Base-by-base conservation (phyloP, 2,329 filamentous ascomycete species). In the Calonectria pteridis region DNA sequence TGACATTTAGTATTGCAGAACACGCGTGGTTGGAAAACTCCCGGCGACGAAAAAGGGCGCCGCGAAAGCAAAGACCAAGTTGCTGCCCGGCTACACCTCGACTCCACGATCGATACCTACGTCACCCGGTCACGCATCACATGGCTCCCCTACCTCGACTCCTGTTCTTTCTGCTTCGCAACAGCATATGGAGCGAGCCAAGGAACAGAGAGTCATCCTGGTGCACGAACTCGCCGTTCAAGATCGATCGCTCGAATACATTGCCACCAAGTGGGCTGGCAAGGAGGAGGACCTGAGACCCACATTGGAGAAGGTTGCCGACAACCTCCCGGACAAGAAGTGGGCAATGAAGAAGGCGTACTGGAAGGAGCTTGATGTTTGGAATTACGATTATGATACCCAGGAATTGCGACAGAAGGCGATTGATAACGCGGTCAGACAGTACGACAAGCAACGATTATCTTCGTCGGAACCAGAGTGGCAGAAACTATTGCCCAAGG, bases 341-440 rank as follows among this genome's bases (percentile, higher is more conserved):
- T 93, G 89, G 87, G 83, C 85, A 40, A 83, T 93, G 77, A 88
- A 88, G 74, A 91, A 90, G 83, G 84, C 86, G 29, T 90, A 87
- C 75, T 93, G 89, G 88, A 92, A 89, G 82, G 91, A 93, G 76
- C 86, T 93, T 18, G 91, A 93, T 76, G 89, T 92, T 28, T 93
- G 89, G 88, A 89, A 87, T 71, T 92, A 92, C 81, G 84, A 89
- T 33, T 93, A 93, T 79, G 84, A 86, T 55, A 85, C 82, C 46
- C 83, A 87, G 23, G 87, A 89, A 37, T 88, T 91, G 73, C 89
- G 91, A 35, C 86, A 94, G 81, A 84, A 88, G 78, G 88, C 90
- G 75, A 89, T 93, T 80, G 87, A 94, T 83, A 88, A 92, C 77
- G 91, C 91, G 18, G 87, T 92, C 71, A 88, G 86, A 73, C 85